These are phyloP conservation scores for Anisogramma anomala DNA, from an alignment of 2,329 filamentous ascomycete genomes.

Conservation along the genomic window DNA sequence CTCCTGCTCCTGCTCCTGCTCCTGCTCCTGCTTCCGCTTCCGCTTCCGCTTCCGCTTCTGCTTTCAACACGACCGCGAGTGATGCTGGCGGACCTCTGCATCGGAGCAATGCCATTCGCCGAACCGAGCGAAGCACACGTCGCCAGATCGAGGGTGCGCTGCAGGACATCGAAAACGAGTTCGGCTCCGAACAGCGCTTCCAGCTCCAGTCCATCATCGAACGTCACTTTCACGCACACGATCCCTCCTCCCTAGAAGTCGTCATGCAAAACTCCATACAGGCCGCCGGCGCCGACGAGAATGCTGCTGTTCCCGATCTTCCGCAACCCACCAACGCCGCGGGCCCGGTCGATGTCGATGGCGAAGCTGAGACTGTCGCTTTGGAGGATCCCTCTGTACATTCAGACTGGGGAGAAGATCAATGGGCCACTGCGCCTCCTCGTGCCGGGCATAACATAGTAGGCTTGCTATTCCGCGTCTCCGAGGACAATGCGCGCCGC, in stretches of 20 bases:
- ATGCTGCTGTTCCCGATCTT: conserved; percentile 14
- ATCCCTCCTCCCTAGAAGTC: neutral
- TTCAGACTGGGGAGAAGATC: conserved; percentile 40
- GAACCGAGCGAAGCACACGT: conserved; percentile 11
- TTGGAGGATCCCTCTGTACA: conserved; percentile 28
- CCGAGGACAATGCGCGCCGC: conserved; percentile 78
- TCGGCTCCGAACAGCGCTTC: conserved; percentile 11
- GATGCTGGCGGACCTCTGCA: conserved; percentile 34
- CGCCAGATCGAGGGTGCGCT: conserved; percentile 22
- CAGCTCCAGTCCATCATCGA: conserved; percentile 9
- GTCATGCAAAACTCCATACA: no score
- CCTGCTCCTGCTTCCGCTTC: conserved; percentile 16
- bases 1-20: conserved; percentile 17
- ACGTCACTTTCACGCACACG: conserved; percentile 4
- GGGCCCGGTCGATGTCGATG: conserved; percentile 20
- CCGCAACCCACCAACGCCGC: conserved; percentile 22
- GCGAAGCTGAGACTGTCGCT: conserved; percentile 22
- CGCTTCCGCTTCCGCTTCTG: conserved; percentile 15
- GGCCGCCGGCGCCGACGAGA: no score
- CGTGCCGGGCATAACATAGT: conserved; percentile 68
- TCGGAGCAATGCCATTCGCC: conserved; percentile 55
- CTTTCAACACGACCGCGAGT: conserved; percentile 14
- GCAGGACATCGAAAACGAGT: conserved; percentile 16
- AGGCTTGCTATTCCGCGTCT: conserved; percentile 79
- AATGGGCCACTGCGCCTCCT: conserved; percentile 28